Evolutionary conservation across 257 asterid species (phyloP), one percentile per base, ranked within the genome.

Genomic region (Nicotiana tabacum): DNA sequence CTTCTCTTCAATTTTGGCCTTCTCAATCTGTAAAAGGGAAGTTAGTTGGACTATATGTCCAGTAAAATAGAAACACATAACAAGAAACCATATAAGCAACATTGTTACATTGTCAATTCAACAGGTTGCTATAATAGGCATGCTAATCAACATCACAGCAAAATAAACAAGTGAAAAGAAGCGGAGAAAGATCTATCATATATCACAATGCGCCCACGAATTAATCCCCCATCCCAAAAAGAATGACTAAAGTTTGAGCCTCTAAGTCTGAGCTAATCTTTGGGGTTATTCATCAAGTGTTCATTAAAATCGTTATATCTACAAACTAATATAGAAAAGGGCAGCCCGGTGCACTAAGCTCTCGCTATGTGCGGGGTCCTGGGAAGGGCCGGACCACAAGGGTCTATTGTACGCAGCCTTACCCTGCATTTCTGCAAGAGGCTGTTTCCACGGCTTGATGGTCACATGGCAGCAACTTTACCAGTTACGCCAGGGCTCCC

Each of bases 1-100:
- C 89, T 85, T 88, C 92, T 91, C 95, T 88, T 91, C 98, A 58
- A 87, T 86, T 85, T 82, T 90, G 77, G 87, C 83, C 91, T 90
- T 96, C 90, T 92, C 97, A 86, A 90, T 82, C 98, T 94, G 90
- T 80, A 86, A 81, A 35, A 84, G 21, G 78, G 82, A 89, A 58
- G 74, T 81, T 58, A 76, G 83, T 37, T 16, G 43, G 80, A 51
- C 43, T 48, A 48, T 57, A 48, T 51, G 64, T 76, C 9, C 80
- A 76, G 24, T 24, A 48, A 46, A 74, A 13, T 29, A 74, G 77
- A 83, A 83, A 74, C 24, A 72, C 53, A 46, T 24, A 15, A 46
- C 35, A 30, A 29, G 16, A 62, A 65, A 5, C 6, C 10, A 65
- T 65, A 65, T 65, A 66, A 30, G 48, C 24, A 24, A 24, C 61